phyloP scores from a whole-genome alignment of 192 early-diverging fungal species.

The Entomortierella chlamydospora region DNA sequence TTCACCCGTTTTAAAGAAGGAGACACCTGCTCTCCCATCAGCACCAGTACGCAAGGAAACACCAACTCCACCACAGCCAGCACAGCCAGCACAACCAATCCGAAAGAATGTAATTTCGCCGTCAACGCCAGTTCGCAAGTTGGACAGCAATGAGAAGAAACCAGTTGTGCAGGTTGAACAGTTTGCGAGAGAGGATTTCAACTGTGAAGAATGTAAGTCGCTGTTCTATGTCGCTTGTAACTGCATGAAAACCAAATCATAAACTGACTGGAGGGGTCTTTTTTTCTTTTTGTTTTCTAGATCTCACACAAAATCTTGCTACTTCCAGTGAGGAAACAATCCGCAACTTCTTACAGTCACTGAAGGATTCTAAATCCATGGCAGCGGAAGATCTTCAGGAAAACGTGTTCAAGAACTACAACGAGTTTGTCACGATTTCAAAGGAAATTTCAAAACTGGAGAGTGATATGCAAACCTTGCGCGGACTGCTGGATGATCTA shows the following conservation, averaged over 20 bases:
- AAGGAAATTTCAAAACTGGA: slow-evolving; percentile 86
- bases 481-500: slow-evolving; percentile 76
- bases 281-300: slow-evolving; percentile 37
- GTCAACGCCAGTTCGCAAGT: slow-evolving; percentile 3
- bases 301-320: slow-evolving; percentile 64
- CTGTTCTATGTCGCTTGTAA: too few species aligned
- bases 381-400: slow-evolving; percentile 79
- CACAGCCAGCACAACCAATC: slow-evolving; percentile 35
- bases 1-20: slow-evolving; percentile 30
- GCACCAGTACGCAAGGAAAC: not conserved
- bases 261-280: too few species aligned
- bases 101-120: slow-evolving; percentile 38
- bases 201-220: slow-evolving; percentile 63
- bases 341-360: slow-evolving; percentile 62
- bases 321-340: slow-evolving; percentile 69
- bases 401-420: slow-evolving; percentile 89
- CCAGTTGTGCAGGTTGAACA: slow-evolving; percentile 60
- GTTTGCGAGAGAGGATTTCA: slow-evolving; percentile 66
- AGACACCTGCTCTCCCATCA: not conserved
- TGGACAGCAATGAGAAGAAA: slow-evolving; percentile 16
- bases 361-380: slow-evolving; percentile 73
- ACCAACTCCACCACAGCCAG: slow-evolving; percentile 3
- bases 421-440: slow-evolving; percentile 86
- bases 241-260: too few species aligned
- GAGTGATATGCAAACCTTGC: slow-evolving; percentile 78